These are phyloP conservation scores for Clonostachys sp. DNA, from an alignment of 2,329 filamentous ascomycete species.

Conservation along the genomic window DNA sequence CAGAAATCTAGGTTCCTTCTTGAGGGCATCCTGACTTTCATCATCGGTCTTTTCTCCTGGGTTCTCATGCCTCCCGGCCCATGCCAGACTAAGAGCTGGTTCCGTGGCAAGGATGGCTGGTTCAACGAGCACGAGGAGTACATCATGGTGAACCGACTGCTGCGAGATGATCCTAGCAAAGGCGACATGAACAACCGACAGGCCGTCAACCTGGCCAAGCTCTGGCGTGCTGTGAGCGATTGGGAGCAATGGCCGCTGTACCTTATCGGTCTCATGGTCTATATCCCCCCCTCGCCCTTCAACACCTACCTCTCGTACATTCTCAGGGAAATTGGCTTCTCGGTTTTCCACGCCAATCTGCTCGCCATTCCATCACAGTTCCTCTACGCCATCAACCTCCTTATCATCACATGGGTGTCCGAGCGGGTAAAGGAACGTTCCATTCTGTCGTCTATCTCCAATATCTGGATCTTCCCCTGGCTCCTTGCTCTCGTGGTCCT, in stretches of 20 bases:
- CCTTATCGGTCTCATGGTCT: slow-evolving; percentile 42
- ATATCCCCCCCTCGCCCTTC: slow-evolving; percentile 35
- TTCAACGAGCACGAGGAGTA: slow-evolving; percentile 56
- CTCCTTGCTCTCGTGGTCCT: slow-evolving; percentile 36
- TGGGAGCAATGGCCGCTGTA: slow-evolving; percentile 59
- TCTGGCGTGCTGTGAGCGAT: slow-evolving; percentile 50
- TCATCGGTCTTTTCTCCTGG: slow-evolving; percentile 36
- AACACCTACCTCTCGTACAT: slow-evolving; percentile 39
- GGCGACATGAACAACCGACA: slow-evolving; percentile 56
- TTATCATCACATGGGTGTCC: slow-evolving; percentile 39
- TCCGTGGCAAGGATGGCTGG: slow-evolving; percentile 55
- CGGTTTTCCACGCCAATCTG: slow-evolving; percentile 38
- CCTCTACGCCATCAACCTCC: slow-evolving; percentile 37
- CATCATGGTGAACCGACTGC: slow-evolving; percentile 57
- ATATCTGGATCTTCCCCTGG: slow-evolving; percentile 46
- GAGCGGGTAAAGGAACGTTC: slow-evolving; percentile 36
- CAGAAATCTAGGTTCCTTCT: slow-evolving; percentile 5
- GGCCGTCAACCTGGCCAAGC: slow-evolving; percentile 28
- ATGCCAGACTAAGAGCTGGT: slow-evolving; percentile 48
- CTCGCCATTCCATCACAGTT: slow-evolving; percentile 38
- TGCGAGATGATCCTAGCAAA: slow-evolving; percentile 57
- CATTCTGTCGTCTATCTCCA: slow-evolving; percentile 36
- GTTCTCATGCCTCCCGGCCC: slow-evolving; percentile 39
- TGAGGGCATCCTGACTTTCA: slow-evolving; percentile 24
- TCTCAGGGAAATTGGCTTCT: slow-evolving; percentile 34